phyloP scores from a whole-genome alignment of 2,329 filamentous ascomycete genomes.

The Penicillium digitatum region DNA sequence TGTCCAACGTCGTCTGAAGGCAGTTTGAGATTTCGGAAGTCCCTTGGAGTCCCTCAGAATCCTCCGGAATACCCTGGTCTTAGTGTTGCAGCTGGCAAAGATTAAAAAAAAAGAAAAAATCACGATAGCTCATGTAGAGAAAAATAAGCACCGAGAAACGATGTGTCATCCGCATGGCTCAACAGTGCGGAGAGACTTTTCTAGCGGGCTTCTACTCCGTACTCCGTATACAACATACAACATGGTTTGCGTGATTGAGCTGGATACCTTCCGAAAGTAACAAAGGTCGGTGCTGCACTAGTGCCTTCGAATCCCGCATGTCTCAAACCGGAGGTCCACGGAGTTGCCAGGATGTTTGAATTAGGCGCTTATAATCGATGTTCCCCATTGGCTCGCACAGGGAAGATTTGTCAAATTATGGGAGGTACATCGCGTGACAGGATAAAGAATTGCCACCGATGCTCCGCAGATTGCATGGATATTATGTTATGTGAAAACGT shows the following conservation, averaged over 20 bases:
- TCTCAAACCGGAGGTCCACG: constrained; percentile 1
- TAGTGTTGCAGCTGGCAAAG: background rate
- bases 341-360: background rate
- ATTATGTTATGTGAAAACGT: background rate
- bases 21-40: background rate
- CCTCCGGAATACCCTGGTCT: background rate
- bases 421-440: background rate
- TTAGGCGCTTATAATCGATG: background rate
- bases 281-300: background rate
- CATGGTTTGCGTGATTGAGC: background rate
- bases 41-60: background rate
- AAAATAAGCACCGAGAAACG: background rate
- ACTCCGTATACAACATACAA: too few relatives aligned
- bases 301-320: background rate
- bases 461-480: background rate
- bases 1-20: too few relatives aligned
- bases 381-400: background rate
- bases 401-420: background rate
- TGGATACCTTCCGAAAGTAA: background rate
- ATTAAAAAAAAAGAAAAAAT: too few relatives aligned
- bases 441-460: background rate
- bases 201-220: background rate
- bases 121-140: background rate
- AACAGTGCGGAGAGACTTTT: background rate
- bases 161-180: background rate